phyloP scores from a whole-genome alignment of 441 rosid species.

The Gossypium aridum region DNA sequence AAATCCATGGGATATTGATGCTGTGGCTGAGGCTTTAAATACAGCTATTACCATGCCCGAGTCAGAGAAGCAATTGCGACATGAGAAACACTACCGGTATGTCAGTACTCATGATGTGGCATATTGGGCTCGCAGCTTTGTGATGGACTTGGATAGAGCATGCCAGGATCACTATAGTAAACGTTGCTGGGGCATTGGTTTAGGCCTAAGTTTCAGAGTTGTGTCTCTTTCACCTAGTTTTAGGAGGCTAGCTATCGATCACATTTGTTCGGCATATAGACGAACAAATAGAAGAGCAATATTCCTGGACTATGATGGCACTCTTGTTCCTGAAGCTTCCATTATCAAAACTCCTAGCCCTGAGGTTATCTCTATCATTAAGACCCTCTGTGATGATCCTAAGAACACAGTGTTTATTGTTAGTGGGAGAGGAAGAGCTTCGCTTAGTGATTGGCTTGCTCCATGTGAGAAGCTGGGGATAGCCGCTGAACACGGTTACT shows the following conservation, averaged over 20 bases:
- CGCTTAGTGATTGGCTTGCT: constrained; percentile 70
- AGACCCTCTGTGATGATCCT: constrained; percentile 55
- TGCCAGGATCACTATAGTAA: constrained; percentile 71
- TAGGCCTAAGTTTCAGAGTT: constrained; percentile 77
- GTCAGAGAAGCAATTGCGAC: constrained; percentile 78
- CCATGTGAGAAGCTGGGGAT: constrained; percentile 79
- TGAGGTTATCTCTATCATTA: constrained; percentile 53
- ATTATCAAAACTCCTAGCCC: constrained; percentile 58
- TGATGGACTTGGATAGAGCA: constrained; percentile 73
- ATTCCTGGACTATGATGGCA: constrained; percentile 84
- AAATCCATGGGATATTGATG: constrained; percentile 88
- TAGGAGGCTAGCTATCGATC: constrained; percentile 61
- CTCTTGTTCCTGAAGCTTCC: constrained; percentile 62
- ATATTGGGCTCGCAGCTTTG: constrained; percentile 74
- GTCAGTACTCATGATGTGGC: constrained; percentile 76
- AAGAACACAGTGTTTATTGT: constrained; percentile 74
- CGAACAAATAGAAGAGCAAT: constrained; percentile 65
- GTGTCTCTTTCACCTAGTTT: constrained; percentile 78
- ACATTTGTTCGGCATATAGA: constrained; percentile 47
- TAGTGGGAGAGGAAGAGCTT: constrained; percentile 68
- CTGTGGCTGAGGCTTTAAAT: constrained; percentile 70
- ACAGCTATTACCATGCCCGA: constrained; percentile 56
- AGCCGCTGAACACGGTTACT: constrained; percentile 92
- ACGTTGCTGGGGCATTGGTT: constrained; percentile 82
- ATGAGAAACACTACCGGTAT: constrained; percentile 76